These are phyloP conservation scores for Candida broadrunensis DNA, from an alignment of 805 yeast genomes.

Conservation along the genomic window DNA sequence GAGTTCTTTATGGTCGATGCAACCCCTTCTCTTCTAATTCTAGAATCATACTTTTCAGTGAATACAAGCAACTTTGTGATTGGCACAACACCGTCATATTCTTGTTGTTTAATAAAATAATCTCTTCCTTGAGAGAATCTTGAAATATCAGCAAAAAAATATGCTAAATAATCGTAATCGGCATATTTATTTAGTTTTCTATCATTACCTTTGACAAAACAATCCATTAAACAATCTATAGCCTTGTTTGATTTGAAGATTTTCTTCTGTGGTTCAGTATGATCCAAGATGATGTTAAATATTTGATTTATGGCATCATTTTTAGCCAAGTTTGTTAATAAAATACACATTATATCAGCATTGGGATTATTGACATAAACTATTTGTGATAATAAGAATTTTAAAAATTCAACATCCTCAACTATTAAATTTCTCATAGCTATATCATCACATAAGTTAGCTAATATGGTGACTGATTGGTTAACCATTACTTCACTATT, in stretches of 20 bases:
- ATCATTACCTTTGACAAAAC: conserved; percentile 82
- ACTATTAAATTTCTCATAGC: conserved; percentile 63
- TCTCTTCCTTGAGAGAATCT: conserved; percentile 71
- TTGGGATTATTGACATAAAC: conserved; percentile 56
- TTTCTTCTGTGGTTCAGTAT: conserved; percentile 34
- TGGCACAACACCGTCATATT: conserved; percentile 74
- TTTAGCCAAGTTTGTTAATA: conserved; percentile 84
- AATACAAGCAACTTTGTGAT: conserved; percentile 77
- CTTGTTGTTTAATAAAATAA: conserved; percentile 71
- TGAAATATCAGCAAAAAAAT: conserved; percentile 87
- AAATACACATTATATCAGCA: conserved; percentile 80
- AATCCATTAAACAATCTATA: conserved; percentile 81
- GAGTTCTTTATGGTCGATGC: conserved; percentile 91
- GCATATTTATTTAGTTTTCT: conserved; percentile 69
- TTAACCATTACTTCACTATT: conserved; percentile 53
- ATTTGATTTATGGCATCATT: conserved; percentile 59
- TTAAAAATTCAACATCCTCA: conserved; percentile 56
- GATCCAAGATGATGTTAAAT: conserved; percentile 36
- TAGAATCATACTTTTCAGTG: conserved; percentile 75
- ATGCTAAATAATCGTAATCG: conserved; percentile 77
- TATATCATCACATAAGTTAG: conserved; percentile 74
- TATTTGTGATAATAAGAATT: conserved; percentile 47
- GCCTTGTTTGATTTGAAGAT: conserved; percentile 56
- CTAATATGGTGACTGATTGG: conserved; percentile 74
- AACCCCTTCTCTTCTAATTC: conserved; percentile 84